Evolutionary conservation across 176 grass and related monocot genomes (phyloP), one percentile per base, ranked within the genome.

Genomic region (Oryza meyeriana): DNA sequence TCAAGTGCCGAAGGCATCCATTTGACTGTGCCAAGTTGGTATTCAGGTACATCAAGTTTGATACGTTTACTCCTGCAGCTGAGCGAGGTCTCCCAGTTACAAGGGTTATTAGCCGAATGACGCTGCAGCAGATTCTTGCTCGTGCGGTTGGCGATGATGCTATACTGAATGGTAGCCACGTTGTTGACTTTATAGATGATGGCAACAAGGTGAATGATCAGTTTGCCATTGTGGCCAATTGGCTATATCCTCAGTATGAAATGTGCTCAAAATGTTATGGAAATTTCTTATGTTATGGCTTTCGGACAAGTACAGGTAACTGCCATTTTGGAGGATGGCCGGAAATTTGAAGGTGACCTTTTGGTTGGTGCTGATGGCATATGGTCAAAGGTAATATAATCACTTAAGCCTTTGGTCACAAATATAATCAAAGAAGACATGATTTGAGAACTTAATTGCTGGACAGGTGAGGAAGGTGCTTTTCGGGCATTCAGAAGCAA

Each of bases 31-130:
- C 36, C 48, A 66, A 79, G 61, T 94, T 89, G 52, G 65, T 76
- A 79, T 93, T 85, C 88, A 98, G 93, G 93, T 98, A 98, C 87
- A 88, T 88, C 84, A 98, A 98, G 85, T 98, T 98, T 84, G 96
- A 95, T 79, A 98, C 93, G 22, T 95, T 98, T 79, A 98, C 96
- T 71, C 96, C 96, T 80, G 93, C 93, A 64, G 87, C 75, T 29
- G 96, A 98, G 52, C 69, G 96, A 69, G 96, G 96, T 41, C 87
- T 98, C 69, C 96, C 93, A 20, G 93, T 98, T 48, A 98, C 96
- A 78, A 93, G 96, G 82, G 96, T 98, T 67, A 93, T 98, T 80
- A 98, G 96, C 82, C 96, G 96, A 36, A 98, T 95, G 96, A 88
- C 87, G 2, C 86, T 98, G 80, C 93, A 98, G 87, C 79, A 98